Base-by-base conservation (phyloP, 2,329 filamentous ascomycete species). In the Venturia oleaginea region DNA sequence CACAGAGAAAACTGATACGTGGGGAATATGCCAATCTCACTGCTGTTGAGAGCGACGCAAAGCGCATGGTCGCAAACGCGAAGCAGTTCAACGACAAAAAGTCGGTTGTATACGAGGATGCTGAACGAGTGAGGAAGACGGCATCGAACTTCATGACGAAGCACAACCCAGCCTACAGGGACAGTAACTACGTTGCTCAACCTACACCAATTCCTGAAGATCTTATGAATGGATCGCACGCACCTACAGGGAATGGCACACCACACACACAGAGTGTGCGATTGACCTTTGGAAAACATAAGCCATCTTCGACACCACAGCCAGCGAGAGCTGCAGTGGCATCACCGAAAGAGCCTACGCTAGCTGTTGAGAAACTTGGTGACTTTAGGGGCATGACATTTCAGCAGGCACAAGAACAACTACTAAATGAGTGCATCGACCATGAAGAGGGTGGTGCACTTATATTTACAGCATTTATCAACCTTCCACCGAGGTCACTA, bases 61-160 rank as follows among this genome's bases (percentile, higher is more conserved):
- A 94, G 79, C 87, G 91, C 67, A 89, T 96, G 82, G 88, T 96
- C 64, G 83, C 86, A 68, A 96, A 96, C 72, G 90, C 90, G 42
- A 96, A 96, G 75, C 86, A 91, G 63, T 94, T 86, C 76, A 93
- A 93, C 71, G 82, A 87, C 66, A 88, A 88, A 69, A 83, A 83
- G 54, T 91, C 90, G 0, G 78, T 85, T 65, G 81, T 89, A 43
- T 93, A 88, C 72, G 88, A 91, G 54, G 91, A 96, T 77, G 91
- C 92, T 10, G 92, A 96, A 75, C 86, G 91, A 60, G 84, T 96
- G 57, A 84, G 92, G 59, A 96, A 96, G 76, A 87, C 91, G 3
- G 82, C 93, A 48, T 92, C 89, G 73, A 93, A 92, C 71, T 91
- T 86, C 74, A 96, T 96, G 91, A 88, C 87, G 64, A 89, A 89